Evolutionary conservation across 495 filamentous ascomycete species (phyloP).

Genomic region (Xylaria castorea): DNA sequence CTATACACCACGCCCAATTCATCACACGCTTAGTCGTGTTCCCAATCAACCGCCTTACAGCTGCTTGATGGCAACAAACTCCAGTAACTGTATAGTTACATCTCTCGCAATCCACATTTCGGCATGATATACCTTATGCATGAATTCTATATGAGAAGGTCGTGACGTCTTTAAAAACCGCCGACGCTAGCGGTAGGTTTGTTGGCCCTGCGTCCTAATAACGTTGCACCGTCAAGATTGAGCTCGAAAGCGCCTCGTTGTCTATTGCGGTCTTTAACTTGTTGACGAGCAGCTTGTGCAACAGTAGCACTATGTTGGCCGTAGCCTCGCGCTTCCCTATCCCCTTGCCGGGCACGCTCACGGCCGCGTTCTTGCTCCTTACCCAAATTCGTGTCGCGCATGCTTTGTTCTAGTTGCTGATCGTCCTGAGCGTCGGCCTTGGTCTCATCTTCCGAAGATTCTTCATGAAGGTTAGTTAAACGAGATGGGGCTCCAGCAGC

Average conservation of each 20-base stretch:
- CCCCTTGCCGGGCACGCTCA: slow-evolving; percentile 52
- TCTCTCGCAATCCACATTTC: neutral
- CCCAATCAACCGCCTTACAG: slow-evolving; percentile 17
- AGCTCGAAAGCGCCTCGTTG: slow-evolving; percentile 84
- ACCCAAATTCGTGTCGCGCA: slow-evolving; percentile 78
- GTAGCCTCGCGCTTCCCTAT: slow-evolving; percentile 68
- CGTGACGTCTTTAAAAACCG: slow-evolving; percentile 34
- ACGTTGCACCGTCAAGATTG: slow-evolving; percentile 84
- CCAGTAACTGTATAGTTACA: slow-evolving; percentile 1
- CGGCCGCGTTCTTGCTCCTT: slow-evolving; percentile 56
- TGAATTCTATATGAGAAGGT: neutral
- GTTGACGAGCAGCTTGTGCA: slow-evolving; percentile 78
- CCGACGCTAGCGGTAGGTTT: slow-evolving; percentile 52
- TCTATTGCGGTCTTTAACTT: slow-evolving; percentile 64
- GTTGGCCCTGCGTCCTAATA: slow-evolving; percentile 78
- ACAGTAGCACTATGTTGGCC: slow-evolving; percentile 81
- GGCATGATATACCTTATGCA: slow-evolving; percentile 2
- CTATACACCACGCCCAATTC: slow-evolving; percentile 35
- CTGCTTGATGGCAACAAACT: neutral
- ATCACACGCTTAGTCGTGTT: slow-evolving; percentile 24
- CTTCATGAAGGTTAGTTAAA: slow-evolving; percentile 70
- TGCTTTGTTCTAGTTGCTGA: slow-evolving; percentile 80
- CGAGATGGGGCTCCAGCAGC: slow-evolving; percentile 51
- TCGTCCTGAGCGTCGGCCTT: slow-evolving; percentile 57
- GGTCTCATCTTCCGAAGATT: slow-evolving; percentile 66